Conservation (phyloP, 345 rosid species). For the Clausena lansium region DNA sequence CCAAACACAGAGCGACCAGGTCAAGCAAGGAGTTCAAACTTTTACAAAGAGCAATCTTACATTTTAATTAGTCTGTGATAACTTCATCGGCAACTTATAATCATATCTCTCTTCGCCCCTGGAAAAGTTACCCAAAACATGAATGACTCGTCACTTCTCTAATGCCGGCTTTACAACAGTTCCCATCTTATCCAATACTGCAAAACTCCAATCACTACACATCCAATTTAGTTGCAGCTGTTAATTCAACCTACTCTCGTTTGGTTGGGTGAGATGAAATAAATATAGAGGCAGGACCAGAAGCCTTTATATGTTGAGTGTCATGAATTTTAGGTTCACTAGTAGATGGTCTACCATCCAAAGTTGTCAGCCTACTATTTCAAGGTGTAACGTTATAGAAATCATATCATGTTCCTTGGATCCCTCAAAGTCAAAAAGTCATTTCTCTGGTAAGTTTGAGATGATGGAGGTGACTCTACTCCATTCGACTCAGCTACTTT, state of each 20-base stretch:
- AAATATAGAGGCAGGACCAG: conserved; percentile 20
- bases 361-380: neutral
- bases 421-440: neutral
- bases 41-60: too few relatives aligned
- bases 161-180: conserved; percentile 50
- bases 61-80: too few relatives aligned
- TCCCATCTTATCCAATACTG: conserved; percentile 37
- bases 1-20: too few relatives aligned
- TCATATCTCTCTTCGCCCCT: conserved; percentile 56
- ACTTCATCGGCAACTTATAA: conserved; percentile 31
- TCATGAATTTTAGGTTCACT: neutral
- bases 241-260: conserved; percentile 26
- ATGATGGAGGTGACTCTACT: conserved; percentile 9
- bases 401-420: neutral
- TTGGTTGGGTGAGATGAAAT: conserved; percentile 27
- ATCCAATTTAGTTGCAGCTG: conserved; percentile 26
- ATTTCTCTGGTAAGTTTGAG: neutral
- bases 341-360: neutral
- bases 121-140: conserved; percentile 60
- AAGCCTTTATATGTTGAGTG: neutral
- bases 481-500: conserved; percentile 11
- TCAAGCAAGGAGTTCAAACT: too few relatives aligned
- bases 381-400: conserved; percentile 1
- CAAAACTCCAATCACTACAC: conserved; percentile 32
- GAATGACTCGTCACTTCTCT: conserved; percentile 54